Evolutionary conservation across 495 filamentous ascomycete species (phyloP), one percentile per base, ranked within the genome.

Genomic region (Parathielavia appendiculata): DNA sequence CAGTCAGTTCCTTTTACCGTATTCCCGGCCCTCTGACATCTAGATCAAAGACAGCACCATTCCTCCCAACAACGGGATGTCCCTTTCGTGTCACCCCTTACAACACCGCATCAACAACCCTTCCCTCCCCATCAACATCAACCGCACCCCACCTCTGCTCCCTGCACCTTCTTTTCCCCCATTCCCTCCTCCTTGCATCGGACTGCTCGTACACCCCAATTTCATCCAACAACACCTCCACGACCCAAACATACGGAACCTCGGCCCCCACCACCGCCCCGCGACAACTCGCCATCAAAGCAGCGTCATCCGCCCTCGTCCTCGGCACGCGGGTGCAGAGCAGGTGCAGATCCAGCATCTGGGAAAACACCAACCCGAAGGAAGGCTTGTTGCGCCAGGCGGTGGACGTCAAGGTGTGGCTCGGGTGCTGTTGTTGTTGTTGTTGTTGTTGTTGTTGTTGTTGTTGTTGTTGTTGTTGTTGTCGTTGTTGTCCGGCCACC

Each of bases 191-290:
- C 36, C 13, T 49, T 17, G 40, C 60, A 17, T 3, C 58, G 30
- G 43, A 13, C 22, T 49, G 26, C n/a, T 56, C 48, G 59, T 61
- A 73, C 13, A 68, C 59, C 22, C 74, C 74, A 9, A 72, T 19
- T 60, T 75, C 73, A 53, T 79, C 76, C 4, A 76, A 45, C 59
- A 79, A 44, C n/a, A 75, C 70, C 66, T 79, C 75, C 14, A 77
- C 69, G 9, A 71, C 67, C 74, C 75, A 77, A 7, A 59, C 32
- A 32, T 57, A 66, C 20, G 53, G 26, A 10, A 58, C 60, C 17
- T 48, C 49, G 6, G 26, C 26, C 13, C 8, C 38, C 26, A 35
- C 44, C 44, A 2, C 45, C 45, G 10, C 14, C 47, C 54, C 36
- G 43, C n/a, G 44, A 34, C 4, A 11, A 8, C 26, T 22, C 2